Conservation (phyloP, 441 rosid genomes). For the Pelargonium australe region DNA sequence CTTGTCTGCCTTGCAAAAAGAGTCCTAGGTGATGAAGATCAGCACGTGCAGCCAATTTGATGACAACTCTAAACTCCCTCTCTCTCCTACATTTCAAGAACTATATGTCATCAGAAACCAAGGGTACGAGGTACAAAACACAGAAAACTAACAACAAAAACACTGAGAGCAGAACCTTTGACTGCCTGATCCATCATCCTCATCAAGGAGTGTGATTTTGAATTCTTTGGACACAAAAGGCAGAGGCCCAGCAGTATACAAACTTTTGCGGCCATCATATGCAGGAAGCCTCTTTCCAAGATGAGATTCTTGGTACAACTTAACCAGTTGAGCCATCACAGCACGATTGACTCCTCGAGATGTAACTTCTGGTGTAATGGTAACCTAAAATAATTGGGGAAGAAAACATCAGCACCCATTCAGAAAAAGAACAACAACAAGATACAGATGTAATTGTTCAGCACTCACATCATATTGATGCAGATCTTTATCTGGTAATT, state of each 20-base stretch:
- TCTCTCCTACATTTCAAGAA: conserved; percentile 45
- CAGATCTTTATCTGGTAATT: conserved; percentile 80
- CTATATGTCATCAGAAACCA: conserved; percentile 5
- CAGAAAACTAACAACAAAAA: conserved; percentile 8
- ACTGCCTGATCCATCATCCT: conserved; percentile 45
- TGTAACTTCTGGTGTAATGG: conserved; percentile 84
- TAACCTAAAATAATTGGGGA: conserved; percentile 52
- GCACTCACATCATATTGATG: conserved; percentile 82
- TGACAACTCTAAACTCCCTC: conserved; percentile 70
- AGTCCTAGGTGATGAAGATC: conserved; percentile 79
- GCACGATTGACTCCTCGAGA: conserved; percentile 77
- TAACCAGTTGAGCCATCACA: conserved; percentile 84
- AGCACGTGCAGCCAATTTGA: conserved; percentile 74
- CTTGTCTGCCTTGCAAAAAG: conserved; percentile 78
- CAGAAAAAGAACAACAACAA: background rate
- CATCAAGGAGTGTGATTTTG: conserved; percentile 65
- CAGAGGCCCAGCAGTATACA: conserved; percentile 92
- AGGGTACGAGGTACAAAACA: background rate
- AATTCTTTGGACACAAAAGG: conserved; percentile 87
- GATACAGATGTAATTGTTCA: background rate
- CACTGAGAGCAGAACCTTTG: conserved; percentile 67
- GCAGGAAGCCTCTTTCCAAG: conserved; percentile 89
- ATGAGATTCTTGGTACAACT: conserved; percentile 70
- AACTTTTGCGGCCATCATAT: conserved; percentile 88
- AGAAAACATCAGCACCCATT: conserved; percentile 19